These are phyloP conservation scores for Coemansia sp. DNA, from an alignment of 371 early-diverging fungal species.

Conservation along the genomic window DNA sequence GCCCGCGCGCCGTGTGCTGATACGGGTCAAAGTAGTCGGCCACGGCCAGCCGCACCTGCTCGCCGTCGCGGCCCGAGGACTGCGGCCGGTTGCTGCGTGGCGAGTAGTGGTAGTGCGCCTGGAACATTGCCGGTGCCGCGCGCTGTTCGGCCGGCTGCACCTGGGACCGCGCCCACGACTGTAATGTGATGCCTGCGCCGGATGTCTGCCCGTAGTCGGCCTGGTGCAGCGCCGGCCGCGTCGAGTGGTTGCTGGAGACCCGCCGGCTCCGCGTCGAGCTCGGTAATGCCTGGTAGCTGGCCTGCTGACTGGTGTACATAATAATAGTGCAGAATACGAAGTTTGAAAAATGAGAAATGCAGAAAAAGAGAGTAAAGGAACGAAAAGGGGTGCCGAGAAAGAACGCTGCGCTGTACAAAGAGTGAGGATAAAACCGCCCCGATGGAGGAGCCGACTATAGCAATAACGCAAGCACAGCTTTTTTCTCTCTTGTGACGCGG, in stretches of 20 bases:
- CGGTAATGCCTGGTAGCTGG: constrained; percentile 34
- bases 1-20: constrained; percentile 25
- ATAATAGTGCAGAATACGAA: neutral
- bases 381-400: neutral
- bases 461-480: too few species aligned
- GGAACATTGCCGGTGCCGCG: constrained; percentile 19
- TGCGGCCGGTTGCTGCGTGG: constrained; percentile 23
- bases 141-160: constrained; percentile 20
- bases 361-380: neutral
- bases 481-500: too few species aligned
- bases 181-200: constrained; percentile 28
- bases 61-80: constrained; percentile 5
- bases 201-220: constrained; percentile 22
- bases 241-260: constrained; percentile 31
- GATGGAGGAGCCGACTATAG: too few species aligned
- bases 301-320: constrained; percentile 42
- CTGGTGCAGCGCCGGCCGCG: constrained; percentile 38
- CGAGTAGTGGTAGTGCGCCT: constrained; percentile 40
- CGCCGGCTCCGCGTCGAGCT: constrained; percentile 45
- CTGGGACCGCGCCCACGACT: constrained; percentile 47
- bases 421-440: neutral
- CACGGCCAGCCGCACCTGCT: constrained; percentile 17
- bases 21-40: constrained; percentile 49
- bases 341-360: neutral
- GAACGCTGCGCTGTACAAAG: neutral